Evolutionary conservation across 176 grass and related monocot genomes (phyloP).

Genomic region (Aegilops sharonensis): DNA sequence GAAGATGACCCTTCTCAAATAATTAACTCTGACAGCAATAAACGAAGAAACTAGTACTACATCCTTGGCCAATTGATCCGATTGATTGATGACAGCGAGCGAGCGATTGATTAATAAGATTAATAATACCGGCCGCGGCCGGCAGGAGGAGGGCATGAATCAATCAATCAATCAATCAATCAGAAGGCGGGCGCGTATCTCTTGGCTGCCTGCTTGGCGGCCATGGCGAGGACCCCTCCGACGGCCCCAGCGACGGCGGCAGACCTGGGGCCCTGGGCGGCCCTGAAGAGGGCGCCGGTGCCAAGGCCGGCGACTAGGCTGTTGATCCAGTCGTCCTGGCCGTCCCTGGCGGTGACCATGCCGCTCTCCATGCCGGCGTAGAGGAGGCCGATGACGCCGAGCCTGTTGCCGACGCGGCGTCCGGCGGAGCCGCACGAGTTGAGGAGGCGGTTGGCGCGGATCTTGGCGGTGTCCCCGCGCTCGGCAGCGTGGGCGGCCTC

Average conservation of each 20-base stretch:
- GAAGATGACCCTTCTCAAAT: conserved; percentile 50
- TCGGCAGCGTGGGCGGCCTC: conserved; percentile 54
- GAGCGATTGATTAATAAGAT: no score
- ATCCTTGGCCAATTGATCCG: conserved; percentile 14
- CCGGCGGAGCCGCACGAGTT: conserved; percentile 81
- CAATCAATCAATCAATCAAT: conserved; percentile 33
- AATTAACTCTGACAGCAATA: conserved; percentile 23
- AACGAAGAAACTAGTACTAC: not conserved
- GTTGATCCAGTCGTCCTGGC: conserved; percentile 89
- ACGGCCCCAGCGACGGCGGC: conserved; percentile 82
- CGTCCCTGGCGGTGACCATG: conserved; percentile 75
- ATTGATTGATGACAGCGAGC: no score
- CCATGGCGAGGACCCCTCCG: conserved; percentile 63
- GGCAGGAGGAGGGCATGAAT: no score
- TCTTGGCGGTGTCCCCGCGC: conserved; percentile 65
- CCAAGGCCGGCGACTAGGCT: conserved; percentile 76
- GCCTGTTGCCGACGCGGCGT: conserved; percentile 65
- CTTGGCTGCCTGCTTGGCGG: conserved; percentile 69
- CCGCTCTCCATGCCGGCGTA: conserved; percentile 93
- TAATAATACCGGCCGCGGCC: no score
- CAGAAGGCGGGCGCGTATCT: conserved; percentile 70
- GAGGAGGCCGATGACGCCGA: conserved; percentile 76
- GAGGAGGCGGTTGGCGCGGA: conserved; percentile 85
- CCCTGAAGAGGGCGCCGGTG: conserved; percentile 73
- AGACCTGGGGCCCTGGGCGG: conserved; percentile 79